Evolutionary conservation across 2,329 filamentous ascomycete genomes (phyloP), one percentile per base, ranked within the genome.

Genomic region (Fusarium caatingaense): DNA sequence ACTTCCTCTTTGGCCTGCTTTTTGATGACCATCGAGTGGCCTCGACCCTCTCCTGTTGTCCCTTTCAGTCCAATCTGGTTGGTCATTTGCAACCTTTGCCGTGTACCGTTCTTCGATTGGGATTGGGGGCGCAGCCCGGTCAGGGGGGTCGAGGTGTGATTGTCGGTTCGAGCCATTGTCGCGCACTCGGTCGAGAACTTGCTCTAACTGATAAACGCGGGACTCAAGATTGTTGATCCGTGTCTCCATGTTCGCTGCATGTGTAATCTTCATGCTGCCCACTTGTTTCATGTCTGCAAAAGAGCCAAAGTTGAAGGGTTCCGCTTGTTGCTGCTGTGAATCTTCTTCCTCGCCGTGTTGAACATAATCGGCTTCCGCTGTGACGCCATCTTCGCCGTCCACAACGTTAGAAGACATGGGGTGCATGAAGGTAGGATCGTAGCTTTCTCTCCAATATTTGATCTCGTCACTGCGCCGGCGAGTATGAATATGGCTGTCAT

Each of bases 381-480:
- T 59, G 25, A 72, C 76, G 0, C 69, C 58, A 12, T 80, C 79
- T 47, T 82, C 78, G 54, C 71, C 68, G 37, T 83, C 80, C n/a
- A 81, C 79, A 21, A 77, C 77, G 45, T 80, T 77, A 5, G 86
- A 87, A 6, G 86, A 85, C 32, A 85, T 77, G 0, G 86, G 86
- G 9, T 87, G 88, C 57, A 84, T 75, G 53, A 85, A 80, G 2
- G 82, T 83, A 1, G 82, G 83, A 47, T 84, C 85, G 67, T 88
- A 88, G 66, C 88, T 90, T 72, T 87, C 85, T 64, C 89, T 83
- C 88, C 88, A 90, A 72, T 88, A 88, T 15, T 87, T 85, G 41
- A 90, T 89, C 76, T 91, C 89, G 58, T 89, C 87, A 73, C 87
- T 90, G 30, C 88, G 84, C 37, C 87, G 84, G 45, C 88, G 83